Evolutionary conservation across 306 rosid species (phyloP).

Genomic region (Lathyrus aphaca): DNA sequence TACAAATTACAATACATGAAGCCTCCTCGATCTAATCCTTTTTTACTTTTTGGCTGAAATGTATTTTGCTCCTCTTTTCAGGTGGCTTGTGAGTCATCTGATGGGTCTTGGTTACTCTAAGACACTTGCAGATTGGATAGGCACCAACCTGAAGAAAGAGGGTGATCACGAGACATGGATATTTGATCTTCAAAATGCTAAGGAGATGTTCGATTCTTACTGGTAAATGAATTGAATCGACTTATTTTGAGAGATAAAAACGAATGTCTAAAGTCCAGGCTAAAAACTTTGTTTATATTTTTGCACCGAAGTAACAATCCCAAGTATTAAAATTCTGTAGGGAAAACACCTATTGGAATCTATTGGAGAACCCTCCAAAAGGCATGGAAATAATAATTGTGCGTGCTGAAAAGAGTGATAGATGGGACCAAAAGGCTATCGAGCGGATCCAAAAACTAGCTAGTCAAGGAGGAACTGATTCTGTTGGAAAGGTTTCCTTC

Average conservation of each 20-base stretch:
- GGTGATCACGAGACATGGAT: constrained; percentile 87
- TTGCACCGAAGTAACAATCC: constrained; percentile 7
- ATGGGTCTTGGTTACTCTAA: constrained; percentile 83
- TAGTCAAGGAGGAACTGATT: constrained; percentile 45
- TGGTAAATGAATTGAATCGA: constrained; percentile 50
- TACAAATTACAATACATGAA: background rate
- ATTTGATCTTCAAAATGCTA: constrained; percentile 78
- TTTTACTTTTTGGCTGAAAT: constrained; percentile 25
- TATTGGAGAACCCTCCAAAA: constrained; percentile 80
- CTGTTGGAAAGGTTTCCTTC: constrained; percentile 62
- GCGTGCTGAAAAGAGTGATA: constrained; percentile 87
- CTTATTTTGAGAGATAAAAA: constrained; percentile 19
- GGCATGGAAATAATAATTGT: constrained; percentile 66
- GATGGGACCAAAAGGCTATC: constrained; percentile 67
- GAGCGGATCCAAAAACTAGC: constrained; percentile 62
- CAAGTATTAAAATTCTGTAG: constrained; percentile 45
- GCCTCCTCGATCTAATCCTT: constrained; percentile 11
- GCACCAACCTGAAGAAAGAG: constrained; percentile 77
- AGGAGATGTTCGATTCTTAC: constrained; percentile 85
- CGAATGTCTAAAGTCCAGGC: background rate
- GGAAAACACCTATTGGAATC: constrained; percentile 74
- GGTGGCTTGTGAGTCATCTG: constrained; percentile 95
- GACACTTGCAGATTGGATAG: constrained; percentile 89
- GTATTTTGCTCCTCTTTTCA: constrained; percentile 45
- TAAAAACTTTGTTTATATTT: background rate